Evolutionary conservation across 805 yeast genomes (phyloP).

Genomic region (Barnettozyma salicaria): DNA sequence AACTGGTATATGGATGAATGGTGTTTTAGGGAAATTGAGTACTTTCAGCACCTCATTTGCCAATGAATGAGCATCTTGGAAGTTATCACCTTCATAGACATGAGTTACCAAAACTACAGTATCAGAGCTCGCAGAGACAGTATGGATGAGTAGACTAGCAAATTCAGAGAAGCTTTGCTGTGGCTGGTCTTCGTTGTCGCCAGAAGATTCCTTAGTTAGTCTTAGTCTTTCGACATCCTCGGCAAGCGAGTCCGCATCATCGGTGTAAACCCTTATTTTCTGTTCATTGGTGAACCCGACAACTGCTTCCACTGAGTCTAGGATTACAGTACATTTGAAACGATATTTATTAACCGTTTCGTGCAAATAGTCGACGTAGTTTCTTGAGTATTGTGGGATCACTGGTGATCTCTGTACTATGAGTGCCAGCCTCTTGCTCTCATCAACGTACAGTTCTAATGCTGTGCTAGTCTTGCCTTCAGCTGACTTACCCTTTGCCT

Average conservation of each 20-base stretch:
- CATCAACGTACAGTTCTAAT: constrained; percentile 55
- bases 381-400: constrained; percentile 51
- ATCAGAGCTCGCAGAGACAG: neutral
- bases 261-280: constrained; percentile 2
- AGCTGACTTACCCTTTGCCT: constrained; percentile 11
- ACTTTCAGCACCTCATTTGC: constrained; percentile 34
- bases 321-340: constrained; percentile 44
- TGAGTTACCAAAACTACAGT: constrained; percentile 45
- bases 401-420: constrained; percentile 83
- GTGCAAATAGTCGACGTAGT: constrained; percentile 47
- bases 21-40: constrained; percentile 20
- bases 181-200: too few species aligned
- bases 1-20: constrained; percentile 47
- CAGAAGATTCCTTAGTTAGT: too few species aligned
- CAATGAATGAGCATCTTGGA: constrained; percentile 55
- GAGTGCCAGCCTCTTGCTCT: constrained; percentile 40
- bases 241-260: neutral
- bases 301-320: constrained; percentile 74
- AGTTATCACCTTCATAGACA: constrained; percentile 90
- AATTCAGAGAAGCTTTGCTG: constrained; percentile 9
- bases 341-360: constrained; percentile 40
- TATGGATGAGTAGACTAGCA: constrained; percentile 7
- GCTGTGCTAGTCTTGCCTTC: constrained; percentile 41
- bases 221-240: constrained; percentile 3
- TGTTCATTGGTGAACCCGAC: constrained; percentile 22